phyloP scores from a whole-genome alignment of 164 flowering plant genomes.

The Platanus orientalis region DNA sequence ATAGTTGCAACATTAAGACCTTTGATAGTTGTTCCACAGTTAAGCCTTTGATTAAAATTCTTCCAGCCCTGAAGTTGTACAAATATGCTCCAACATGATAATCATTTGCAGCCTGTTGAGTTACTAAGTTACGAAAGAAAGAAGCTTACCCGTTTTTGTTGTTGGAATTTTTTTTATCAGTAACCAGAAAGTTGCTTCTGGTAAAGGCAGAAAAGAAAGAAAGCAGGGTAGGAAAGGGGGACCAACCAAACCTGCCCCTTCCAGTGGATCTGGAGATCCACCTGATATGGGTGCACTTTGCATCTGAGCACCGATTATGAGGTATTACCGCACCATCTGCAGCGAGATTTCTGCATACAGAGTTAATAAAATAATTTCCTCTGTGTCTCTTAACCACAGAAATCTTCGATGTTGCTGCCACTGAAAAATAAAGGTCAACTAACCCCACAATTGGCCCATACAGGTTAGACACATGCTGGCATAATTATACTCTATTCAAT shows the following conservation, averaged over 20 bases:
- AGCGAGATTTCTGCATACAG: not conserved
- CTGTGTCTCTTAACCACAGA: not conserved
- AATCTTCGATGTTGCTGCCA: not conserved
- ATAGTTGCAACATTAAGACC: too few species aligned
- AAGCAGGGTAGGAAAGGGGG: slow-evolving; percentile 46
- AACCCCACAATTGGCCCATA: not conserved
- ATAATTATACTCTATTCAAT: not conserved
- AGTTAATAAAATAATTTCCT: not conserved
- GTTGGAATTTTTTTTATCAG: slow-evolving; percentile 24
- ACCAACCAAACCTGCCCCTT: slow-evolving; percentile 16
- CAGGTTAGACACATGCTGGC: not conserved
- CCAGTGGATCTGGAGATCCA: slow-evolving; percentile 27
- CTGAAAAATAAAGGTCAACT: not conserved
- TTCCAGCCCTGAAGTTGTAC: too few species aligned
- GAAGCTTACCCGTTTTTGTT: not conserved
- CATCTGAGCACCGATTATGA: slow-evolving; percentile 30
- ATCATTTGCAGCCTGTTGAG: too few species aligned
- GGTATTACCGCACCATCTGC: not conserved
- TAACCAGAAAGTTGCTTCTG: slow-evolving; percentile 29
- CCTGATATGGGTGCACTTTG: slow-evolving; percentile 81
- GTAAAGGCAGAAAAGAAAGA: slow-evolving; percentile 43
- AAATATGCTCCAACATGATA: too few species aligned
- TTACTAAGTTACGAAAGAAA: too few species aligned
- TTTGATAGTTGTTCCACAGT: too few species aligned
- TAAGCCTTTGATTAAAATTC: too few species aligned